phyloP scores from a whole-genome alignment of 331 rosid genomes.

The Telfairia occidentalis region DNA sequence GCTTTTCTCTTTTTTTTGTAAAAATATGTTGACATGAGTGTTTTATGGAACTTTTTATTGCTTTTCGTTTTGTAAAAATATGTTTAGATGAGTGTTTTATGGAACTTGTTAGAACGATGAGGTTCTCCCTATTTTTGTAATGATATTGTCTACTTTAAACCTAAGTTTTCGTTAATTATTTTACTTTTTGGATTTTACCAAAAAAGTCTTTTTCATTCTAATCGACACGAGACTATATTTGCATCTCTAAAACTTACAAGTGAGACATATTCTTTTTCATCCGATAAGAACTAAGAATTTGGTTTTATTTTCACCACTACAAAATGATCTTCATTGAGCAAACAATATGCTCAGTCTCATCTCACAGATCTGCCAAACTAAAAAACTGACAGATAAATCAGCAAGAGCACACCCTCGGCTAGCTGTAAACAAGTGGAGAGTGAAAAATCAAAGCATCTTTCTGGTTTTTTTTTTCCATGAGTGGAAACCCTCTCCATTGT shows the following conservation, averaged over 20 bases:
- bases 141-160: no score
- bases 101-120: no score
- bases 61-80: background rate
- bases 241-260: background rate
- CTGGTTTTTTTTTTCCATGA: background rate
- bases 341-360: background rate
- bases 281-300: background rate
- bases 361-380: background rate
- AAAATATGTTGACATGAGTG: no score
- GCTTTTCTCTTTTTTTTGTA: background rate
- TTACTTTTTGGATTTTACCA: no score
- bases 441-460: background rate
- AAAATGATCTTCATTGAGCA: background rate
- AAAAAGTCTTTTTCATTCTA: background rate
- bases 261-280: background rate
- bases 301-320: background rate
- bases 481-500: background rate
- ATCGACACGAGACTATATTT: background rate
- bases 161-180: no score
- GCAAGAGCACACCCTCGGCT: background rate
- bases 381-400: background rate
- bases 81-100: no score
- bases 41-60: no score
- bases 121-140: no score
- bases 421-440: background rate